Evolutionary conservation across 2,329 filamentous ascomycete genomes (phyloP).

Genomic region (Fusarium algeriense): DNA sequence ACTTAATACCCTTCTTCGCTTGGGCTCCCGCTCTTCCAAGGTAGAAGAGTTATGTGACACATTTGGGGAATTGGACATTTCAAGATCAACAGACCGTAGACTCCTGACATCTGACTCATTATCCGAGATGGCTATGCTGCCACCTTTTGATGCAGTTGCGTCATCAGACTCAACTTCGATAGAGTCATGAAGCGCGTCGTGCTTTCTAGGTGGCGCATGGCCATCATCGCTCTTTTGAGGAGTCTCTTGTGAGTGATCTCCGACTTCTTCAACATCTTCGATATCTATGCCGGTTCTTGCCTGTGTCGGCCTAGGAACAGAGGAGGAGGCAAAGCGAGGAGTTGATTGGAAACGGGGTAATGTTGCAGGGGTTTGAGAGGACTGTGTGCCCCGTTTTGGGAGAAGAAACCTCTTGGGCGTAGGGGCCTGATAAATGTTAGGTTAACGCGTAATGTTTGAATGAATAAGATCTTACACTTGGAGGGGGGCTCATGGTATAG

Average conservation of each 20-base stretch:
- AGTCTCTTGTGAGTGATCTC: slow-evolving; percentile 29
- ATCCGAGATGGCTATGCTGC: slow-evolving; percentile 3
- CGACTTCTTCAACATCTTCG: slow-evolving; percentile 53
- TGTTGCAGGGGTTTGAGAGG: slow-evolving; percentile 50
- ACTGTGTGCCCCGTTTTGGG: slow-evolving; percentile 50
- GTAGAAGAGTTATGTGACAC: slow-evolving; percentile 12
- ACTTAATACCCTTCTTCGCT: slow-evolving; percentile 48
- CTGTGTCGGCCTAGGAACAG: slow-evolving; percentile 48
- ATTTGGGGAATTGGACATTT: slow-evolving; percentile 11
- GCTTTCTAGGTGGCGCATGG: slow-evolving; percentile 10
- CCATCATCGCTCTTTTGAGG: slow-evolving; percentile 10
- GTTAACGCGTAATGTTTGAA: background rate
- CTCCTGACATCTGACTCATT: slow-evolving; percentile 3
- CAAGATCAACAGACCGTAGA: slow-evolving; percentile 13
- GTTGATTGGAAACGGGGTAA: slow-evolving; percentile 54
- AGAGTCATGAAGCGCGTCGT: slow-evolving; percentile 39
- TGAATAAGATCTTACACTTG: slow-evolving; percentile 38
- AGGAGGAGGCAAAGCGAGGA: slow-evolving; percentile 55
- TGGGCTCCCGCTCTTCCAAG: slow-evolving; percentile 40
- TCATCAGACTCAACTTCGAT: slow-evolving; percentile 49
- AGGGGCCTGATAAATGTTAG: slow-evolving; percentile 51
- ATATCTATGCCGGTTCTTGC: slow-evolving; percentile 43
- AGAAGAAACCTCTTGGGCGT: slow-evolving; percentile 56
- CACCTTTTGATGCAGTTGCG: slow-evolving; percentile 32
- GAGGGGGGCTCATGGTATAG: slow-evolving; percentile 46